Evolutionary conservation across 441 rosid species (phyloP).

Genomic region (Dalechampia spathulata): DNA sequence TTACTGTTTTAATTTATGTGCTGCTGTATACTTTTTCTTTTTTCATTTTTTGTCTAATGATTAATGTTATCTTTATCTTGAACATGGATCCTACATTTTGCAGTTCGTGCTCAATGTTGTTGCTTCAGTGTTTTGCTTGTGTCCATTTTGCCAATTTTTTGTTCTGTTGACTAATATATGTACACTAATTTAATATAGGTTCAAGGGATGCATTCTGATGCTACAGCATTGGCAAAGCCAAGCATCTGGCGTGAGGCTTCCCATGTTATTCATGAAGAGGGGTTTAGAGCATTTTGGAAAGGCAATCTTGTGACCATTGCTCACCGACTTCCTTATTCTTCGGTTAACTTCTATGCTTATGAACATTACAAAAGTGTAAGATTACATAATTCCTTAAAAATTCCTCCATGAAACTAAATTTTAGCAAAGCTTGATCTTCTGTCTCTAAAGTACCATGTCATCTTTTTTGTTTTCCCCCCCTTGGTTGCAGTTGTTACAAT

Average conservation of each 20-base stretch:
- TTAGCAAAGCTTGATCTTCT: neutral
- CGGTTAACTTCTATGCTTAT: conserved; percentile 78
- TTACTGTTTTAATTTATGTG: neutral
- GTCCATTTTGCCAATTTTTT: neutral
- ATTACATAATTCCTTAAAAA: neutral
- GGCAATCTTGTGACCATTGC: conserved; percentile 89
- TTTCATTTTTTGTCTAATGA: too few relatives aligned
- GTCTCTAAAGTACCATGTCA: conserved; percentile 5
- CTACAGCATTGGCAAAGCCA: conserved; percentile 42
- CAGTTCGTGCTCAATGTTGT: neutral
- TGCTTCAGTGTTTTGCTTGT: neutral
- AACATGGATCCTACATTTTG: too few relatives aligned
- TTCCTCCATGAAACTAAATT: conserved; percentile 4
- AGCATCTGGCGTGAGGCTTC: conserved; percentile 75
- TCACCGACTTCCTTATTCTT: conserved; percentile 85
- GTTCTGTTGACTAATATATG: neutral
- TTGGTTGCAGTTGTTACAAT: conserved; percentile 45
- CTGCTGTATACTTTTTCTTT: neutral
- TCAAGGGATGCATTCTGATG: conserved; percentile 92
- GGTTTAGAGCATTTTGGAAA: conserved; percentile 91
- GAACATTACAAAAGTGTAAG: conserved; percentile 65
- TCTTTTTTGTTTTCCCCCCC: neutral
- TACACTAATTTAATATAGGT: conserved; percentile 39
- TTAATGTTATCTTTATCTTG: too few relatives aligned
- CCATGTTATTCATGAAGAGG: conserved; percentile 66